Percentiles rank a stretch among this genome's conserved stretches.
Evolutionary conservation across 257 asterid species (phyloP).

Genomic region (Solanum medicagineum): DNA sequence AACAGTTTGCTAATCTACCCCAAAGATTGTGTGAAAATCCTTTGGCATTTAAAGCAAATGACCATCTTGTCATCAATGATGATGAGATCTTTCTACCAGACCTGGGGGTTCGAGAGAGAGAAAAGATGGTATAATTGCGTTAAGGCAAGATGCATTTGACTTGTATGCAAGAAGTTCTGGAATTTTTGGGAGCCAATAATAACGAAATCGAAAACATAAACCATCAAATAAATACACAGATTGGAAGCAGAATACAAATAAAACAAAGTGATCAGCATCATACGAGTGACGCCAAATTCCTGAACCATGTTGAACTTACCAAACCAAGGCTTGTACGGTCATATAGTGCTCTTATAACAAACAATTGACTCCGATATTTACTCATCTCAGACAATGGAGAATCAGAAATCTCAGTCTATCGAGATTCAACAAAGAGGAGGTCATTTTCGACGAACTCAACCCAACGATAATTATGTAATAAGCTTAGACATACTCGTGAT

Average conservation of each 20-base stretch:
- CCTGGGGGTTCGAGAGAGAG: background rate
- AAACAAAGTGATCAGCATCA: background rate
- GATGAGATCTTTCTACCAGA: background rate
- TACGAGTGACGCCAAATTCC: background rate
- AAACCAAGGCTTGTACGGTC: background rate
- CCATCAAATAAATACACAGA: background rate
- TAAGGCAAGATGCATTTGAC: background rate
- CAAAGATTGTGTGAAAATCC: background rate
- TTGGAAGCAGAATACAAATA: background rate
- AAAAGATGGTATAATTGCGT: background rate
- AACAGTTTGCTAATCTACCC: background rate
- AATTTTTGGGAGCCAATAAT: background rate
- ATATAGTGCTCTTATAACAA: background rate
- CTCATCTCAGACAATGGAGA: background rate
- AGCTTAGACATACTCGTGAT: background rate
- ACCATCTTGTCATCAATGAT: background rate
- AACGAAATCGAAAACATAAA: background rate
- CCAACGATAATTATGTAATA: constrained; percentile 32
- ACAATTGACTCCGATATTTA: background rate
- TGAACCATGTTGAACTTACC: background rate
- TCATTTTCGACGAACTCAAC: constrained; percentile 32
- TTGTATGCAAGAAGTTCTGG: background rate
- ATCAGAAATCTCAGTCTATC: background rate
- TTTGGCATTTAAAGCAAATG: background rate
- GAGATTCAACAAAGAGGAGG: background rate